Conservation (phyloP, 2,329 filamentous ascomycete species). For the Xylaria sp. region DNA sequence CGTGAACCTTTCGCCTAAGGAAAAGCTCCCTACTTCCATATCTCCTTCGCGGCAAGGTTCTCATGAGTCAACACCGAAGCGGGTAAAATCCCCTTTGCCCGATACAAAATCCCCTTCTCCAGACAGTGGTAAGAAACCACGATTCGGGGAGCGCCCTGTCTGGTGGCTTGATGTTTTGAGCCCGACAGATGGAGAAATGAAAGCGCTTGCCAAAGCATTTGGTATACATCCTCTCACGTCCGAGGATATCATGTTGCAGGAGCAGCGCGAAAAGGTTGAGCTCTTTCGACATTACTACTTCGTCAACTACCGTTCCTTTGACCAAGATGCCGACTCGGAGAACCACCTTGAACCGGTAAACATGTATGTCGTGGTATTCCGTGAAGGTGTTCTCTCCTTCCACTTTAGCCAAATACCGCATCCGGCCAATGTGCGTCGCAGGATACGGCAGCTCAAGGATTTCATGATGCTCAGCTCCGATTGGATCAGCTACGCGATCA, state of each 20-base stretch:
- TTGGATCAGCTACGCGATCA: constrained; percentile 98
- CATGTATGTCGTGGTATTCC: constrained; percentile 97
- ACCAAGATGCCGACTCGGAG: constrained; percentile 89
- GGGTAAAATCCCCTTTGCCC: constrained; percentile 40
- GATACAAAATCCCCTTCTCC: constrained; percentile 29
- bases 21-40: constrained; percentile 26
- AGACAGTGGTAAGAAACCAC: constrained; percentile 49
- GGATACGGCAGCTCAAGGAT: constrained; percentile 92
- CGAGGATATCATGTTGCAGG: constrained; percentile 97
- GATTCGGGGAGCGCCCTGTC: constrained; percentile 84
- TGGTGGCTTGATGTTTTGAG: constrained; percentile 96
- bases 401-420: constrained; percentile 98
- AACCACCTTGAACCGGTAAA: constrained; percentile 95
- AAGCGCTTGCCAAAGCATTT: constrained; percentile 89
- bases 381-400: constrained; percentile 94
- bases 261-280: constrained; percentile 97
- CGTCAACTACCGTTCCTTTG: constrained; percentile 97
- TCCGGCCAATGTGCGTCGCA: constrained; percentile 91
- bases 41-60: constrained; percentile 41
- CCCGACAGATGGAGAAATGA: constrained; percentile 96
- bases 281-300: constrained; percentile 98
- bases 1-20: constrained; percentile 33
- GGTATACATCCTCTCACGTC: constrained; percentile 95
- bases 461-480: constrained; percentile 93
- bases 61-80: constrained; percentile 40